phyloP scores from a whole-genome alignment of 129 eudicot genomes.

The Logfia minima region DNA sequence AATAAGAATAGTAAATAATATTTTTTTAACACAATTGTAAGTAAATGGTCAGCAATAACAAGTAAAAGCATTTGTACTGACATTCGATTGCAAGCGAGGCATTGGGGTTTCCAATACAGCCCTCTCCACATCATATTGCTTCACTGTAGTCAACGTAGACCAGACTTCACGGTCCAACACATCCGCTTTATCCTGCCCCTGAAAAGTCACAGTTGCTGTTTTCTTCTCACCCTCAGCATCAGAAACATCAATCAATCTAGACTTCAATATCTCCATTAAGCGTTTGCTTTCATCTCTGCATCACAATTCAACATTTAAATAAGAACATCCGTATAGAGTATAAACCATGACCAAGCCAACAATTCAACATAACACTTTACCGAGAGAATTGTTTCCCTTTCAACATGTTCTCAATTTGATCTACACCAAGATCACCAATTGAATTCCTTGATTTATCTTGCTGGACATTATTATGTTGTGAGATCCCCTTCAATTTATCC shows the following conservation, averaged over 20 bases:
- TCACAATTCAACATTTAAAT: conserved; percentile 5
- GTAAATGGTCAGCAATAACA: neutral
- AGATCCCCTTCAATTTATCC: conserved; percentile 31
- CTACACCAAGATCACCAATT: conserved; percentile 40
- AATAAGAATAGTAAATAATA: neutral
- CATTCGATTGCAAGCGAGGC: conserved; percentile 46
- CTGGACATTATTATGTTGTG: conserved; percentile 28
- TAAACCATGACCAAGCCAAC: conserved; percentile 9
- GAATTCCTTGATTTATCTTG: conserved; percentile 29
- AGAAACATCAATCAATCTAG: conserved; percentile 51
- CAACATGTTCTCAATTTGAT: conserved; percentile 67
- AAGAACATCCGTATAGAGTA: neutral
- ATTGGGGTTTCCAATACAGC: conserved; percentile 39
- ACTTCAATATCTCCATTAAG: conserved; percentile 71
- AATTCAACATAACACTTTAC: conserved; percentile 36
- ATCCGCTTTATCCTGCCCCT: conserved; percentile 34
- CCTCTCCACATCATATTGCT: conserved; percentile 41
- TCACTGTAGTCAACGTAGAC: conserved; percentile 22
- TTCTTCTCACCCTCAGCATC: conserved; percentile 45
- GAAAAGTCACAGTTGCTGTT: conserved; percentile 29
- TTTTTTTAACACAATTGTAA: neutral
- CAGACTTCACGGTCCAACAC: conserved; percentile 31
- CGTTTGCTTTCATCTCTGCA: conserved; percentile 76
- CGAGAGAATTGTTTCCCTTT: conserved; percentile 73
- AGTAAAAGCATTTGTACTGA: conserved; percentile 31